Base-by-base conservation (phyloP, 768 basidiomycete species). In the Glaciozyma martinii region DNA sequence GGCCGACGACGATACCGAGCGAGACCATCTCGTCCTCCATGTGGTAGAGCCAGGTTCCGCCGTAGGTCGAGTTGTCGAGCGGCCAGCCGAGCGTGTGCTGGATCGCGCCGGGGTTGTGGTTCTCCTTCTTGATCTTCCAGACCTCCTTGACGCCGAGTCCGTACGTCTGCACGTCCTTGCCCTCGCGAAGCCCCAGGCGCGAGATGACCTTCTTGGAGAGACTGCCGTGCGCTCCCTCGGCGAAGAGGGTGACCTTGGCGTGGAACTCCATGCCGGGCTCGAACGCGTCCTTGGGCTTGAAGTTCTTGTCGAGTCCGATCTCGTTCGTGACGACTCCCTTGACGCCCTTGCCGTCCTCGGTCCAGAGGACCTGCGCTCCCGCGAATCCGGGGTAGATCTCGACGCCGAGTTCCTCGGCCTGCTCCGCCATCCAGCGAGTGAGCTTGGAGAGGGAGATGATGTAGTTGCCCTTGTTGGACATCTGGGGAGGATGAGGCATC, bases 321-420 rank as follows among this genome's bases (percentile, higher is more conserved):
- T 97, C 95, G 73, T 95, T 94, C 40, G 94, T 97, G 37, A 85
- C 79, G 32, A 97, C 86, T 12, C 94, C 95, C 40, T 79, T 79
- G 16, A 92, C 86, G 76, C 82, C 62, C 74, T 78, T 68, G 78
- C 86, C 74, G 65, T 84, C 82, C 6, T 84, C 80, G 54, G 83
- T 81, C 67, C 87, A 85, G 0, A 97, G 81, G 19, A 95, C 76
- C 40, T 85, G 82, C 0, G 93, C 87, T n/a, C 88, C 95, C 0
- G 91, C 90, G 72, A 98, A 98, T 7, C 95, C 94, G 3, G 95
- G 88, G 75, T 98, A 99, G 30, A 99, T 85, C 76, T 99, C 95
- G 33, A 95, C 90, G 32, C 92, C 94, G 37, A 84, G 76, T 49
- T 82, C 84, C 67, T 97, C 93, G 0, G 94, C 94, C 37, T 95